phyloP scores from a whole-genome alignment of 2,329 filamentous ascomycete genomes.

The Epichloe sibirici region DNA sequence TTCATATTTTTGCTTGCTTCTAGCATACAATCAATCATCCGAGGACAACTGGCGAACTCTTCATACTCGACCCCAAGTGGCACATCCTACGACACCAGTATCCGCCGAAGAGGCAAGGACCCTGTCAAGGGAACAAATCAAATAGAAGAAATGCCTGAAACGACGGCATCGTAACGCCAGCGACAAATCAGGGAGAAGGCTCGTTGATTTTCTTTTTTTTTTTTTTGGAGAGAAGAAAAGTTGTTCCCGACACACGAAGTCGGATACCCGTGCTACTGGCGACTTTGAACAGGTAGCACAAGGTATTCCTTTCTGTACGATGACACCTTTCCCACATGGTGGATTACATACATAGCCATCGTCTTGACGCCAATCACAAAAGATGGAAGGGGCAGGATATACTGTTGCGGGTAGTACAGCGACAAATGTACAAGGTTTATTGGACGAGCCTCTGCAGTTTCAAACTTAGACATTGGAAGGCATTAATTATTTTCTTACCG shows the following conservation, averaged over 20 bases:
- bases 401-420: slow-evolving; percentile 1
- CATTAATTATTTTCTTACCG: slow-evolving; percentile 3
- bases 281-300: neutral
- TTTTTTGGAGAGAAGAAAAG: slow-evolving; percentile 1
- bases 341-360: neutral
- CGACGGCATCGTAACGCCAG: neutral
- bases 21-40: slow-evolving; percentile 19
- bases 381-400: neutral
- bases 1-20: slow-evolving; percentile 15
- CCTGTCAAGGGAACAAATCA: neutral
- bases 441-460: slow-evolving; percentile 1
- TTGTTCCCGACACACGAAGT: neutral
- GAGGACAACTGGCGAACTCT: slow-evolving; percentile 3
- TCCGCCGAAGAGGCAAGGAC: neutral
- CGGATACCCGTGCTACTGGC: neutral
- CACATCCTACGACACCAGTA: neutral
- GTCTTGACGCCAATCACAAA: neutral
- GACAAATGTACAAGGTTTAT: slow-evolving; percentile 1
- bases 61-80: neutral
- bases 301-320: slow-evolving; percentile 1
- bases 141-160: neutral
- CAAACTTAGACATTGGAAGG: slow-evolving; percentile 4
- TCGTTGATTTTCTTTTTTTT: neutral
- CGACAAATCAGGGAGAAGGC: neutral
- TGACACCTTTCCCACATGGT: neutral